Conservation (phyloP, 1,284 basidiomycete genomes). For the Flammula alnicola region DNA sequence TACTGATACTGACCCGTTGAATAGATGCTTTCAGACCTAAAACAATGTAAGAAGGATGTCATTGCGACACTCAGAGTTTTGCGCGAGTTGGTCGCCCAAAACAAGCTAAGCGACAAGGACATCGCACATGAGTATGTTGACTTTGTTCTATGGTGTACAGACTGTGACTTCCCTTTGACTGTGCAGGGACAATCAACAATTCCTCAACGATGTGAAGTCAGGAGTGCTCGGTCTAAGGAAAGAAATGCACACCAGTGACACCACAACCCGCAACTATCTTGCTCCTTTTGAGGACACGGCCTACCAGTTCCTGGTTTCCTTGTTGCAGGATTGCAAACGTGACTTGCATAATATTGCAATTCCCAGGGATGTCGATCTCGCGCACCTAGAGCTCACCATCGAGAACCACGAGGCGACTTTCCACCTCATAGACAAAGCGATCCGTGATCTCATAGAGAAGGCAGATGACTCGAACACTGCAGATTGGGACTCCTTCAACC, state of each 20-base stretch:
- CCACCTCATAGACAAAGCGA: too few species aligned
- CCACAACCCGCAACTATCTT: not conserved
- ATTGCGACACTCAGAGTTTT: not conserved
- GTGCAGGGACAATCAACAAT: not conserved
- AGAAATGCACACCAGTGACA: not conserved
- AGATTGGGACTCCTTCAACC: too few species aligned
- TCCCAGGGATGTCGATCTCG: too few species aligned
- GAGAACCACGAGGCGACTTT: too few species aligned
- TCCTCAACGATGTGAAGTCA: slow-evolving; percentile 3
- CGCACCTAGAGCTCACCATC: too few species aligned
- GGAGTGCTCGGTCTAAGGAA: not conserved
- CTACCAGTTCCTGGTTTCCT: too few species aligned
- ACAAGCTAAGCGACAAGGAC: not conserved
- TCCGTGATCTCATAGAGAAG: too few species aligned
- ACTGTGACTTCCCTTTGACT: not conserved
- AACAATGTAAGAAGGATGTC: slow-evolving; percentile 1
- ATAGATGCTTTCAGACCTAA: not conserved
- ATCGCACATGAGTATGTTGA: not conserved
- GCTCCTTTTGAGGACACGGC: not conserved
- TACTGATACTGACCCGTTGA: not conserved
- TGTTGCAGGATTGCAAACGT: too few species aligned
- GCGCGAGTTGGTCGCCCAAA: not conserved
- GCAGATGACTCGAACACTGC: too few species aligned
- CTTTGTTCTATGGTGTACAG: not conserved
- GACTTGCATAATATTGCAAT: too few species aligned